These are phyloP conservation scores for Sugiyamaella americana DNA, from an alignment of 805 yeast species.

Conservation along the genomic window DNA sequence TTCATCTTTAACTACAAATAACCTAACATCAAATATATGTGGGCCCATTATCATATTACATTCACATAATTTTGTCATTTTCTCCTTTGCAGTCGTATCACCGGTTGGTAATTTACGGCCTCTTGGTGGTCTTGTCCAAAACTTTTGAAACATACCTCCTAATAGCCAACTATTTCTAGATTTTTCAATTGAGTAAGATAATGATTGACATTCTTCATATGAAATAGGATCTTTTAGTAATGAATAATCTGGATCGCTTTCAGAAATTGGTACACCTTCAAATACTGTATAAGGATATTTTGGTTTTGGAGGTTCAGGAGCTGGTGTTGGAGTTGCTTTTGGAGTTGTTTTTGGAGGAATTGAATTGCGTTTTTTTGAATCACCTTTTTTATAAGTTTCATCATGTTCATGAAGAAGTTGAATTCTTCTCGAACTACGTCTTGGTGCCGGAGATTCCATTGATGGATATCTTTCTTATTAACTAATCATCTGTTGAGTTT, in stretches of 20 bases:
- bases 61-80: constrained; percentile 84
- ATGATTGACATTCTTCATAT: constrained; percentile 57
- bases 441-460: constrained; percentile 6
- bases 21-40: constrained; percentile 66
- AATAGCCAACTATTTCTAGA: constrained; percentile 67
- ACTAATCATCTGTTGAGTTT: too few relatives aligned
- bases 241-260: constrained; percentile 56
- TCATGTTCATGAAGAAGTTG: neutral
- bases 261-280: constrained; percentile 63
- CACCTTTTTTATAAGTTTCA: neutral
- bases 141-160: constrained; percentile 64
- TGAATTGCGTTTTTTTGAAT: neutral
- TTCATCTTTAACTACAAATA: constrained; percentile 83
- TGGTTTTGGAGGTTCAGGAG: neutral
- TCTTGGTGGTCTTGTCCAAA: constrained; percentile 70
- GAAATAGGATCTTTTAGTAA: constrained; percentile 60
- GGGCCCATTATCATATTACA: constrained; percentile 72
- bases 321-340: neutral
- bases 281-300: constrained; percentile 54
- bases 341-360: neutral
- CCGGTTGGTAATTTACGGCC: constrained; percentile 43
- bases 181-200: constrained; percentile 47
- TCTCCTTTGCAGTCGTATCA: constrained; percentile 63
- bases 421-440: constrained; percentile 5
- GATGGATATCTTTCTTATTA: too few relatives aligned